phyloP scores from a whole-genome alignment of 1,284 basidiomycete species.

The Omphalotus olearius region DNA sequence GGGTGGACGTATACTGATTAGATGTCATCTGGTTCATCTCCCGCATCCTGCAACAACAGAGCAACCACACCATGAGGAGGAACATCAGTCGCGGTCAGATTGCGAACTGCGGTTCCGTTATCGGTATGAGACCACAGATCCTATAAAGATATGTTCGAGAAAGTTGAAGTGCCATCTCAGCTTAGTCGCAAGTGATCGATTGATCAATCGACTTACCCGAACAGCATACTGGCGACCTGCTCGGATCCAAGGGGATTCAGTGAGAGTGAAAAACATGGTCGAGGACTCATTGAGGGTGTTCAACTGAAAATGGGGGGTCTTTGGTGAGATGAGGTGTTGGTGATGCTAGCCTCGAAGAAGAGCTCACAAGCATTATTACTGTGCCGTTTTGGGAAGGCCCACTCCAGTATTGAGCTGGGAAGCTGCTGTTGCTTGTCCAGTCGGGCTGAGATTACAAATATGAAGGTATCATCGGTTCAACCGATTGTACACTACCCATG shows the following conservation, averaged over 20 bases:
- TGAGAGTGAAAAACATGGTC: slow-evolving; percentile 53
- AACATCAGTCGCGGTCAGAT: slow-evolving; percentile 45
- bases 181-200: not conserved
- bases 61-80: slow-evolving; percentile 57
- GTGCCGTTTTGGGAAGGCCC: slow-evolving; percentile 46
- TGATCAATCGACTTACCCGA: slow-evolving; percentile 35
- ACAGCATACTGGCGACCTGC: slow-evolving; percentile 57
- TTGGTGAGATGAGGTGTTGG: not conserved
- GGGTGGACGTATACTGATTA: slow-evolving; percentile 33
- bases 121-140: slow-evolving; percentile 61
- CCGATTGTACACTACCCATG: not conserved
- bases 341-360: not conserved
- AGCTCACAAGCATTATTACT: slow-evolving; percentile 46
- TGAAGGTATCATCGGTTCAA: not conserved
- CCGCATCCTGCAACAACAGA: slow-evolving; percentile 50
- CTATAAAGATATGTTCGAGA: slow-evolving; percentile 22
- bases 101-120: slow-evolving; percentile 53
- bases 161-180: no score
- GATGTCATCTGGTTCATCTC: slow-evolving; percentile 46
- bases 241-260: slow-evolving; percentile 62
- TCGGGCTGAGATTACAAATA: slow-evolving; percentile 31
- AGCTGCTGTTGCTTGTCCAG: slow-evolving; percentile 40
- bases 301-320: slow-evolving; percentile 24
- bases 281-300: slow-evolving; percentile 46
- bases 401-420: slow-evolving; percentile 53